These are phyloP conservation scores for Pecoramyces ruminantium DNA, from an alignment of 192 early-diverging fungal genomes.

Conservation along the genomic window DNA sequence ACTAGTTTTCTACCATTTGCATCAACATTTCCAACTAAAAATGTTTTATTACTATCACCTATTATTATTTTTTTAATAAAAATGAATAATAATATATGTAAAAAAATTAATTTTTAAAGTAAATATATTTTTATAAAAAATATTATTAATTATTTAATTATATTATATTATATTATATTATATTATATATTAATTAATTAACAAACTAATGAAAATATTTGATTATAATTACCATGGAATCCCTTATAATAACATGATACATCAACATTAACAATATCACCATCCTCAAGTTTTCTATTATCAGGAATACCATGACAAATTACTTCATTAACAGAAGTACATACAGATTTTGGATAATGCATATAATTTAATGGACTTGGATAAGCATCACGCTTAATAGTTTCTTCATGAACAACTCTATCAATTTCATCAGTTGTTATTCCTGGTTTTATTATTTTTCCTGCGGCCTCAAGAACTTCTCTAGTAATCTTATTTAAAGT, in stretches of 20 bases:
- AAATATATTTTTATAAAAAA: not conserved
- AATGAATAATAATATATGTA: too few relatives aligned
- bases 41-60: constrained; percentile 82
- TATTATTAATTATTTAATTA: too few relatives aligned
- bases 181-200: too few relatives aligned
- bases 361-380: constrained; percentile 96
- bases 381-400: constrained; percentile 75
- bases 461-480: constrained; percentile 81
- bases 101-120: not conserved
- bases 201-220: too few relatives aligned
- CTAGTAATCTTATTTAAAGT: constrained; percentile 57
- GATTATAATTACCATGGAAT: constrained; percentile 58
- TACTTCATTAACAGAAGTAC: constrained; percentile 79
- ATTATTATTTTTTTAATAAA: too few relatives aligned
- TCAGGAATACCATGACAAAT: constrained; percentile 99
- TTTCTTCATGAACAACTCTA: constrained; percentile 85
- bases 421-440: constrained; percentile 94
- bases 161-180: too few relatives aligned
- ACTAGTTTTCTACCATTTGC: constrained; percentile 53
- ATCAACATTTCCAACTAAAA: constrained; percentile 79
- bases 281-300: constrained; percentile 75
- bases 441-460: constrained; percentile 59
- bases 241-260: constrained; percentile 76
- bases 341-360: constrained; percentile 87
- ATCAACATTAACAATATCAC: constrained; percentile 94